Conservation (phyloP, 306 rosid genomes). For the Cicer arietinum region DNA sequence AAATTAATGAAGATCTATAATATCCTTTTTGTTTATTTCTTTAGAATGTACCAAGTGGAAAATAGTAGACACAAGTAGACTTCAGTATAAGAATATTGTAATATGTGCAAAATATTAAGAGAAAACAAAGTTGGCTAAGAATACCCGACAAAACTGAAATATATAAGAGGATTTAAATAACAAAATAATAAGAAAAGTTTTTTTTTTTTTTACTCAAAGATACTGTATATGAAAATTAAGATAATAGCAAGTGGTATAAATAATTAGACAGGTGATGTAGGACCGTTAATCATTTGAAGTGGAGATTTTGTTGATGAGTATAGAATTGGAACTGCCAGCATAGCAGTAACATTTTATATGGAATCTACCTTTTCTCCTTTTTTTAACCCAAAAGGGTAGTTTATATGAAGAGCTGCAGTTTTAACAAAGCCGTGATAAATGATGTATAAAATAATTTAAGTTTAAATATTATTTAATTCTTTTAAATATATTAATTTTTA, state of each 20-base stretch:
- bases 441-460: too few relatives aligned
- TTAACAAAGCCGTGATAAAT: constrained; percentile 15
- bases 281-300: constrained; percentile 83
- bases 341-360: constrained; percentile 18
- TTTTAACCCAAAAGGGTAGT: constrained; percentile 35
- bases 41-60: neutral
- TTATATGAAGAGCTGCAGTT: constrained; percentile 36
- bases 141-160: neutral
- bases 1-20: constrained; percentile 2
- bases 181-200: neutral
- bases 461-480: too few relatives aligned
- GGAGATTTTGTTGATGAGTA: constrained; percentile 51
- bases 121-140: neutral
- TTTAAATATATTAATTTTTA: too few relatives aligned
- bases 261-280: constrained; percentile 51
- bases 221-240: constrained; percentile 25
- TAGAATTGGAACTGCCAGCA: constrained; percentile 40
- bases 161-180: constrained; percentile 2
- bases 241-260: constrained; percentile 43
- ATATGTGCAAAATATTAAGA: neutral
- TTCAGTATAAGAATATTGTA: neutral
- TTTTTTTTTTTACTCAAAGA: neutral
- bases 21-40: neutral
- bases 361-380: constrained; percentile 39
- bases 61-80: constrained; percentile 1